These are phyloP conservation scores for Metschnikowia bowlesiae DNA, from an alignment of 805 yeast species.

Conservation along the genomic window DNA sequence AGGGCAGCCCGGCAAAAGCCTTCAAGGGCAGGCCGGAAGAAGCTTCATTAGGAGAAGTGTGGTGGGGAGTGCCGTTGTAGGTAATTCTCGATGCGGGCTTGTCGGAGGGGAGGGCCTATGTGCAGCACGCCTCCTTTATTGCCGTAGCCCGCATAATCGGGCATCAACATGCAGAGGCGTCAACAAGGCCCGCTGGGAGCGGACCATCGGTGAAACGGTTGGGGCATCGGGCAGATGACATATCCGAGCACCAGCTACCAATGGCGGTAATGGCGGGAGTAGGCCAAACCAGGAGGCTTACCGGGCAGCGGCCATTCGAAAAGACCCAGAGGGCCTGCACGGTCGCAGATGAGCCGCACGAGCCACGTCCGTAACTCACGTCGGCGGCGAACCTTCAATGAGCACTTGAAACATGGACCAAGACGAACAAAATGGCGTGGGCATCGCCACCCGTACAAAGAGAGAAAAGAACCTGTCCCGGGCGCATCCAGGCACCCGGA, in stretches of 20 bases:
- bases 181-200: no score
- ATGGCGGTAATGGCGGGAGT: no score
- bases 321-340: not conserved
- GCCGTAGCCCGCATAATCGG: not conserved
- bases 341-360: not conserved
- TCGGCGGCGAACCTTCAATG: no score
- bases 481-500: not conserved
- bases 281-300: no score
- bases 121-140: not conserved
- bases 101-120: not conserved
- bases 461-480: not conserved
- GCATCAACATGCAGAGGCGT: not conserved
- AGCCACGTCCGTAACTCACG: conserved; percentile 1
- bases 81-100: not conserved
- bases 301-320: not conserved
- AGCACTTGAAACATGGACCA: no score
- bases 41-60: no score
- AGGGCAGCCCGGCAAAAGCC: no score
- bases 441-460: not conserved
- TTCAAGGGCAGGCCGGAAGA: no score
- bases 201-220: no score
- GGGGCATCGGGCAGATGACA: no score
- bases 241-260: no score
- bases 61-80: not conserved
- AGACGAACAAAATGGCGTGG: not conserved